Base-by-base conservation (phyloP, 2,329 filamentous ascomycete genomes). In the Aspergillus hiratsukae region DNA sequence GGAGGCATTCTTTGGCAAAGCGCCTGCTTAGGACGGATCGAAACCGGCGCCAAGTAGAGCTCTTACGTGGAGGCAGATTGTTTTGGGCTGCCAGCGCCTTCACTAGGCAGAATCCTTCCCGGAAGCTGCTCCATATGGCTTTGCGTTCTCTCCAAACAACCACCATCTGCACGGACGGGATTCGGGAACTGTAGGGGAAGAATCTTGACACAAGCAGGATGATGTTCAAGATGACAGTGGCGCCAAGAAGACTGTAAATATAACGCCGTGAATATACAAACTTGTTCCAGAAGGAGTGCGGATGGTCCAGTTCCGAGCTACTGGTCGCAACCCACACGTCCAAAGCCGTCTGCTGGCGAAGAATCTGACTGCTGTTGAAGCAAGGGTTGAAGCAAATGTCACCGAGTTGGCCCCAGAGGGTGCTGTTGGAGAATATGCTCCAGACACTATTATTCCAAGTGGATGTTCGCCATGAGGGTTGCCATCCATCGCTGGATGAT, bases 361-460 rank as follows among this genome's bases (percentile, higher is more conserved):
- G 56, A 9, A 66, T 57, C 41, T 71, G 69, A 2, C 49, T 64
- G 1, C 65, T 58, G 31, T 69, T 69, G 54, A 72, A 71, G 45
- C 69, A 72, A 3, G 69, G 68, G n/a, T 72, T 68, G 50, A 60
- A 70, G 56, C 69, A 72, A 8, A 68, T 59, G n/a, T 67, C 62
- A 11, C 62, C 61, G 0, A 71, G 48, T 4, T 64, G 57, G 3
- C 55, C 51, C 56, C 62, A 67, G 8, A 29, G 49, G 2, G 61
- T 57, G 3, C 41, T 41, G 28, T 70, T 67, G 0, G 58, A 61
- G 46, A 72, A 72, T 8, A 63, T 64, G 1, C 23, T 25, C 68
- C 67, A 72, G 2, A 72, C 61, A 52, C 64, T 72, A 2, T 37
- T 51, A 43, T 72, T 72, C 69, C 69, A 72, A 0, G 61, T 61